phyloP scores from a whole-genome alignment of 2,329 filamentous ascomycete genomes.

The Neospermospora avenae region DNA sequence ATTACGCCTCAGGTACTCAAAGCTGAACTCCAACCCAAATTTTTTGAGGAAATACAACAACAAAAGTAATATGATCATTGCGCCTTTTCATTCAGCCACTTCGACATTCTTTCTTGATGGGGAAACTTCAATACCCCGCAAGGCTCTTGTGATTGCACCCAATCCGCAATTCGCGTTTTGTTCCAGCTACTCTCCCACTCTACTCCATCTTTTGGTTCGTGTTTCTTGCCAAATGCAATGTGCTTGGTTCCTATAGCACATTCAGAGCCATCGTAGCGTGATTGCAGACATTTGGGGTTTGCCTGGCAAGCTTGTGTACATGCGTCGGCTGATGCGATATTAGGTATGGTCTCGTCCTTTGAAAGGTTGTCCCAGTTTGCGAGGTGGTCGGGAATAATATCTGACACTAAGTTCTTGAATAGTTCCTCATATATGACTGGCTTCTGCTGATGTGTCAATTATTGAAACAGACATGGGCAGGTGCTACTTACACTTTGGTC shows the following conservation, averaged over 20 bases:
- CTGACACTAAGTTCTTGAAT: slow-evolving; percentile 46
- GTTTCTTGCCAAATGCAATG: neutral
- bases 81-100: neutral
- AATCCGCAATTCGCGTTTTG: neutral
- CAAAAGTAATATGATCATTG: neutral
- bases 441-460: neutral
- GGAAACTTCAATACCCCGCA: neutral
- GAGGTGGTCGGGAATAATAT: slow-evolving; percentile 36
- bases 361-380: slow-evolving; percentile 48
- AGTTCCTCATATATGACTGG: slow-evolving; percentile 42
- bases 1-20: neutral
- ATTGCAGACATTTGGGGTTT: slow-evolving; percentile 1
- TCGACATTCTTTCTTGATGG: neutral
- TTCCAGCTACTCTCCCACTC: slow-evolving; percentile 1
- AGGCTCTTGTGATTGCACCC: neutral
- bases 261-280: slow-evolving; percentile 3
- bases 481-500: slow-evolving; percentile 5
- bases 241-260: neutral
- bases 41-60: neutral
- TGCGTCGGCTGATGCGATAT: neutral
- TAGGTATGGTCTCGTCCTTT: neutral
- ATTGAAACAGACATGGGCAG: neutral
- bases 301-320: neutral
- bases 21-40: neutral
- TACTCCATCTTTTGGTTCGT: neutral